Evolutionary conservation across 306 rosid genomes (phyloP).

Genomic region (Heteromeles arbutifolia): DNA sequence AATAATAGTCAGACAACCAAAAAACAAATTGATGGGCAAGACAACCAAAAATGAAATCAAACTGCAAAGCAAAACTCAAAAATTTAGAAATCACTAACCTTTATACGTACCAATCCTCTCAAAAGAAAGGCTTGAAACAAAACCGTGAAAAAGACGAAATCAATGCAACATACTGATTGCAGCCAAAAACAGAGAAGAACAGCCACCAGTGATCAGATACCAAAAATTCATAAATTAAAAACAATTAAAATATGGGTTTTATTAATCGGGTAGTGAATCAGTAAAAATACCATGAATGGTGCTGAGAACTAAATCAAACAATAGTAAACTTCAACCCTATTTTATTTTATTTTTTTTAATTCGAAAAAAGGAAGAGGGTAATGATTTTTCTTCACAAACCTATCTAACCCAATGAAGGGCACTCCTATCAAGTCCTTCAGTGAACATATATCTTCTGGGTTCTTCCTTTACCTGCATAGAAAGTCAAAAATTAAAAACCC

Average conservation of each 20-base stretch:
- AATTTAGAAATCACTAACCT: too few relatives aligned
- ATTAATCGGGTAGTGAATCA: neutral
- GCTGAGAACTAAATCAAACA: slow-evolving; percentile 38
- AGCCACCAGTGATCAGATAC: too few relatives aligned
- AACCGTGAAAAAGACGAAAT: too few relatives aligned
- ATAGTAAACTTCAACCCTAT: too few relatives aligned
- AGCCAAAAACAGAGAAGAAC: too few relatives aligned
- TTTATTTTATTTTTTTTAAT: neutral
- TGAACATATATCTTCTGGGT: slow-evolving; percentile 49
- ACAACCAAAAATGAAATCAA: too few relatives aligned
- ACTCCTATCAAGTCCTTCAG: slow-evolving; percentile 74
- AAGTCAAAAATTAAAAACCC: neutral
- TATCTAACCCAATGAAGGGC: slow-evolving; percentile 85
- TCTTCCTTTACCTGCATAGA: slow-evolving; percentile 1
- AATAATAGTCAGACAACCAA: too few relatives aligned
- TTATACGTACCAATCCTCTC: too few relatives aligned
- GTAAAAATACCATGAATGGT: slow-evolving; percentile 42
- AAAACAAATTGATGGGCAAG: too few relatives aligned
- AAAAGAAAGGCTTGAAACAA: too few relatives aligned
- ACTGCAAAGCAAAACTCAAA: too few relatives aligned
- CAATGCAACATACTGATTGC: too few relatives aligned
- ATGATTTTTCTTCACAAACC: slow-evolving; percentile 31
- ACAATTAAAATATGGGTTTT: neutral
- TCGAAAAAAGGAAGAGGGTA: neutral
- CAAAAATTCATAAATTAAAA: neutral